Conservation (phyloP, 352 stramenopile species). For the Phytopythium oedochilum region DNA sequence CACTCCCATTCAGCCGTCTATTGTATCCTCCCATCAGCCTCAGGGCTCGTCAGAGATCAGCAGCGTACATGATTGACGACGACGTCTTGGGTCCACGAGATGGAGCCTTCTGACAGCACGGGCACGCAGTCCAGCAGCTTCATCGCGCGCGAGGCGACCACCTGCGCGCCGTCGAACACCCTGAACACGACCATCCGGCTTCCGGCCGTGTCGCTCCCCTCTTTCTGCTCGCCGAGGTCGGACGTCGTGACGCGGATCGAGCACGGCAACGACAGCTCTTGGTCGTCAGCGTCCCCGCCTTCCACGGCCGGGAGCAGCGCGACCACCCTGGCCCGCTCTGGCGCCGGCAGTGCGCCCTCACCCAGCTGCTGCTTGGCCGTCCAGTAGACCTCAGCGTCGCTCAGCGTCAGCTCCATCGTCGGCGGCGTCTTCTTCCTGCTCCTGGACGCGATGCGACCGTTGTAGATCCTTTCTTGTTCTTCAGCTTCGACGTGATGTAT, state of each 20-base stretch:
- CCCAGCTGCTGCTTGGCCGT: slow-evolving; percentile 11
- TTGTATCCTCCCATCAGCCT: too few species aligned
- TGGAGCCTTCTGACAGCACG: slow-evolving; percentile 30
- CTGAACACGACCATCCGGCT: slow-evolving; percentile 34
- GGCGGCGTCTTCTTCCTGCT: not conserved
- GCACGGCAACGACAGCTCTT: slow-evolving; percentile 29
- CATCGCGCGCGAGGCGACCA: slow-evolving; percentile 27
- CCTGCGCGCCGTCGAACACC: slow-evolving; percentile 17
- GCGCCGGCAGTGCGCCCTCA: not conserved
- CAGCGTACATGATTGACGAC: slow-evolving; percentile 23
- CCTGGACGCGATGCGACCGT: not conserved
- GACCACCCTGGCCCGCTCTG: slow-evolving; percentile 4
- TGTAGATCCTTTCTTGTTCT: slow-evolving; percentile 5
- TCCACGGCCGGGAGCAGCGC: slow-evolving; percentile 12
- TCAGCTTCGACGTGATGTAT: slow-evolving; percentile 7
- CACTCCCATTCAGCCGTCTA: too few species aligned
- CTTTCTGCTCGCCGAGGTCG: slow-evolving; percentile 13
- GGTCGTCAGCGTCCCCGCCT: slow-evolving; percentile 2
- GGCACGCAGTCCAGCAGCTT: slow-evolving; percentile 47
- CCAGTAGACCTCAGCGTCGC: slow-evolving; percentile 23
- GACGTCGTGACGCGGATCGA: slow-evolving; percentile 22
- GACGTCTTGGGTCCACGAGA: slow-evolving; percentile 36
- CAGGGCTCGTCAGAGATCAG: too few species aligned
- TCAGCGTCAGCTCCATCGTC: slow-evolving; percentile 36
- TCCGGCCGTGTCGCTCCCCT: slow-evolving; percentile 25